Conservation (phyloP, 371 early-diverging fungal species). For the Blakeslea trispora region DNA sequence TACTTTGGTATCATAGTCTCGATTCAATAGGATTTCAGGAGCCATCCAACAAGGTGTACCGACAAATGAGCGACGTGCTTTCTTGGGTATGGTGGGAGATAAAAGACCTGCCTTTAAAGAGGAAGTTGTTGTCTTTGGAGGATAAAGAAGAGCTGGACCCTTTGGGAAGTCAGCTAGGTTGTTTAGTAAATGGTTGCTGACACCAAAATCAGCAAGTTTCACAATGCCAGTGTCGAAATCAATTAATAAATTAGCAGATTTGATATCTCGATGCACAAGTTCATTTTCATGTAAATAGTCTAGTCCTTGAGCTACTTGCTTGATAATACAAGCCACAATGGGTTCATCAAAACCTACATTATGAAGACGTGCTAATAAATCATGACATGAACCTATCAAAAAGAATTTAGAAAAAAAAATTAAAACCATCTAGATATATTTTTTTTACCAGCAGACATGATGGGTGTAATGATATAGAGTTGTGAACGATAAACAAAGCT, state of each 20-base stretch:
- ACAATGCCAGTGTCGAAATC: conserved; percentile 63
- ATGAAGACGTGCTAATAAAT: conserved; percentile 29
- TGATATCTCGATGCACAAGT: conserved; percentile 96
- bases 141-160: conserved; percentile 2
- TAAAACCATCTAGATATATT: neutral
- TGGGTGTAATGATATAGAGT: conserved; percentile 70
- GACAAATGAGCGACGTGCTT: conserved; percentile 53
- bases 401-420: too few species aligned
- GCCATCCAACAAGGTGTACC: conserved; percentile 94
- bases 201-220: conserved; percentile 53
- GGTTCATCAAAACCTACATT: conserved; percentile 38
- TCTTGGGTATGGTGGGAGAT: conserved; percentile 17
- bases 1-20: conserved; percentile 73
- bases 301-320: conserved; percentile 86
- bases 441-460: conserved; percentile 60
- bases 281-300: conserved; percentile 89
- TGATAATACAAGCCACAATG: conserved; percentile 63
- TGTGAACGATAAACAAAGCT: conserved; percentile 63
- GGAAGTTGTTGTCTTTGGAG: neutral
- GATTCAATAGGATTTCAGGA: conserved; percentile 83
- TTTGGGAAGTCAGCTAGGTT: conserved; percentile 15
- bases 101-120: too few species aligned
- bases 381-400: conserved; percentile 41
- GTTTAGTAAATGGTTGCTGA: conserved; percentile 34
- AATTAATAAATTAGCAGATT: conserved; percentile 90